A percentile compares a stretch with the other conserved stretches of the same genome.
phyloP scores from a whole-genome alignment of 73 alveolate species.

The Blepharisma stoltei region DNA sequence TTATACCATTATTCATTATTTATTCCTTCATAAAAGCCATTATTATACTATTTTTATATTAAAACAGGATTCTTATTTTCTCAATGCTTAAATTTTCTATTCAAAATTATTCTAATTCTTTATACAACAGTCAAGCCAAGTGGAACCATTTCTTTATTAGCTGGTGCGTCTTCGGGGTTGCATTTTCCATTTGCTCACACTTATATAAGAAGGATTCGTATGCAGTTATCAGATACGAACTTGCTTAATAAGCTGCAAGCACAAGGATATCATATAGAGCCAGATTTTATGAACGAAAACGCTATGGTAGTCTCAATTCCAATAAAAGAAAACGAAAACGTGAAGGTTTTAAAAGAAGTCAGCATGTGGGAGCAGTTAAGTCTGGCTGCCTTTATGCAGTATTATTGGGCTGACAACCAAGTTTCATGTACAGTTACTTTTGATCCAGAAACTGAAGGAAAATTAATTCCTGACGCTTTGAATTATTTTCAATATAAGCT shows the following conservation, averaged over 20 bases:
- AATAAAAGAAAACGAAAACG: conserved; percentile 21
- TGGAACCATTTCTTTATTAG: conserved; percentile 61
- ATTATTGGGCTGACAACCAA: conserved; percentile 66
- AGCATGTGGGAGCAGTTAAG: conserved; percentile 52
- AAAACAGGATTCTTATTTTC: too few relatives aligned
- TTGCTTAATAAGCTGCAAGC: conserved; percentile 29
- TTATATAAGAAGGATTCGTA: conserved; percentile 59
- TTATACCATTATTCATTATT: too few relatives aligned
- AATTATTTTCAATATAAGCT: conserved; percentile 51
- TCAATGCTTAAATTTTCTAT: too few relatives aligned
- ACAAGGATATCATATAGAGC: conserved; percentile 48
- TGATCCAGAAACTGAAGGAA: conserved; percentile 50
- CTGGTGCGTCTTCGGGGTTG: conserved; percentile 75
- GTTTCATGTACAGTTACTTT: conserved; percentile 64
- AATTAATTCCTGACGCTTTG: conserved; percentile 39
- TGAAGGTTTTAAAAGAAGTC: conserved; percentile 41
- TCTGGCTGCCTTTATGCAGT: conserved; percentile 47
- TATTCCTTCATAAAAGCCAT: too few relatives aligned
- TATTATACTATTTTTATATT: too few relatives aligned
- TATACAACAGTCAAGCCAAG: conserved; percentile 66
- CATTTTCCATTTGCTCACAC: conserved; percentile 50
- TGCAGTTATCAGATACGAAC: conserved; percentile 21
- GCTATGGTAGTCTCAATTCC: conserved; percentile 54
- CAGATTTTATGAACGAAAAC: conserved; percentile 34
- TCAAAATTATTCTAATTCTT: too few relatives aligned